A percentile compares a stretch with the other conserved stretches of the same genome.
These are phyloP conservation scores for Verticillium tricorpus DNA, from an alignment of 2,329 filamentous ascomycete genomes.

Conservation along the genomic window DNA sequence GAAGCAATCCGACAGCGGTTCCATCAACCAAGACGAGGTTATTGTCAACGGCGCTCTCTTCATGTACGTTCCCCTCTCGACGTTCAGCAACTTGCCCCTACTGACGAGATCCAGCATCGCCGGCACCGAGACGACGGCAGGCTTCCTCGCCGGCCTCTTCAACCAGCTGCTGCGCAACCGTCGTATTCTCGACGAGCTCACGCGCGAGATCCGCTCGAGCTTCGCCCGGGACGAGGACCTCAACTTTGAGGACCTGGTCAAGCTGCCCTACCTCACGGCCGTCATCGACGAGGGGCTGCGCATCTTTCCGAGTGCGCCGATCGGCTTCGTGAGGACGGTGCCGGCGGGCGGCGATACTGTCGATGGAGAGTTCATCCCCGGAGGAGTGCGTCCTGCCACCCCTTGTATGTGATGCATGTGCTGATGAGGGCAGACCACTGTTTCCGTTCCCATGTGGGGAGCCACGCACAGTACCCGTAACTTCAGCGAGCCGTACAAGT, in stretches of 20 bases:
- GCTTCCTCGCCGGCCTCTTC: conserved; percentile 25
- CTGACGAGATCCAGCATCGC: background rate
- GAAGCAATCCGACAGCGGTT: background rate
- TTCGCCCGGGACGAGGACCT: conserved; percentile 17
- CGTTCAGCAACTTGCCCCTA: background rate
- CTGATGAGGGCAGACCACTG: conserved; percentile 2
- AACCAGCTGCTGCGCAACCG: conserved; percentile 28
- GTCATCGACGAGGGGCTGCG: conserved; percentile 32
- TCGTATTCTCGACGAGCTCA: conserved; percentile 19
- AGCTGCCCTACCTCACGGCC: conserved; percentile 28
- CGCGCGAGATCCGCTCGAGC: conserved; percentile 19
- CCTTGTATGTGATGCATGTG: background rate
- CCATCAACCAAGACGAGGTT: conserved; percentile 3
- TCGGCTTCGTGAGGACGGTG: conserved; percentile 6
- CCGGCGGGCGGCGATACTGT: conserved; percentile 5
- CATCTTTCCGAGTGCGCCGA: conserved; percentile 15
- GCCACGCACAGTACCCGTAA: conserved; percentile 4
- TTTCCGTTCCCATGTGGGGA: conserved; percentile 7
- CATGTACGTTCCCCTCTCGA: background rate
- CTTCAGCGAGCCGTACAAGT: conserved; percentile 29
- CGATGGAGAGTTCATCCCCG: background rate
- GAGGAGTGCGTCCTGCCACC: background rate
- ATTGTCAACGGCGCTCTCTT: conserved; percentile 2
- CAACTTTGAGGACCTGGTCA: conserved; percentile 23
- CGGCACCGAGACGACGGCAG: conserved; percentile 2